Evolutionary conservation across 2,329 filamentous ascomycete species (phyloP), one percentile per base, ranked within the genome.

Genomic region (Epichloe hybrida): DNA sequence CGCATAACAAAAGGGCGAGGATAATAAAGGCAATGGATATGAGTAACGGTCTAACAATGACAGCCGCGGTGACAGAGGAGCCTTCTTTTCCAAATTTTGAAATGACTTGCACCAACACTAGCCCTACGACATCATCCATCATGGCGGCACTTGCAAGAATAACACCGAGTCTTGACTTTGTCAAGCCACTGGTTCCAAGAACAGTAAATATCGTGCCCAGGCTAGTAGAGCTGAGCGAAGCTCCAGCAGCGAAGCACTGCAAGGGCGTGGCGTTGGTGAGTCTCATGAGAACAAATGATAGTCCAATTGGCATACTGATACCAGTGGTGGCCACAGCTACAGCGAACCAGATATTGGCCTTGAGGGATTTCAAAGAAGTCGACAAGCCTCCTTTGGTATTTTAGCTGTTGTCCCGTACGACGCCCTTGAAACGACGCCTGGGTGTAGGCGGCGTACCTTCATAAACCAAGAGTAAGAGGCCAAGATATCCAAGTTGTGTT

Each of bases 91-190:
- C 83, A 0, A 91, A 69, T 45, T 81, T 82, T 0, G 83, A 77
- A 21, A 93, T 83, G 44, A 91, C 75, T 56, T 87, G 79, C 0
- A 88, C 83, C 78, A 91, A 84, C 7, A 90, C 78, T 8, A 91
- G 68, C 0, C 85, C 86, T 1, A 86, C 76, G 0, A 91, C 81
- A 65, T 93, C 86, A 61, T 93, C 87, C 67, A 93, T 78, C 78
- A 93, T 86, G 0, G 86, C 87, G 1, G 85, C 86, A 52, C 78
- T 82, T 2, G 79, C 77, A 0, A 89, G 71, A 0, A 93, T 77
- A 66, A 80, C 51, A 68, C 87, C 74, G 5, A 77, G 60, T 7
- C 73, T 66, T 2, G 72, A 72, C 1, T 62, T 56, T 1, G 61
- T 62, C 3, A 74, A 64, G 0, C 72, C 72, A 21, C 70, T 72